These are phyloP conservation scores for Colletotrichum tanaceti DNA, from an alignment of 2,329 filamentous ascomycete genomes.

Conservation along the genomic window DNA sequence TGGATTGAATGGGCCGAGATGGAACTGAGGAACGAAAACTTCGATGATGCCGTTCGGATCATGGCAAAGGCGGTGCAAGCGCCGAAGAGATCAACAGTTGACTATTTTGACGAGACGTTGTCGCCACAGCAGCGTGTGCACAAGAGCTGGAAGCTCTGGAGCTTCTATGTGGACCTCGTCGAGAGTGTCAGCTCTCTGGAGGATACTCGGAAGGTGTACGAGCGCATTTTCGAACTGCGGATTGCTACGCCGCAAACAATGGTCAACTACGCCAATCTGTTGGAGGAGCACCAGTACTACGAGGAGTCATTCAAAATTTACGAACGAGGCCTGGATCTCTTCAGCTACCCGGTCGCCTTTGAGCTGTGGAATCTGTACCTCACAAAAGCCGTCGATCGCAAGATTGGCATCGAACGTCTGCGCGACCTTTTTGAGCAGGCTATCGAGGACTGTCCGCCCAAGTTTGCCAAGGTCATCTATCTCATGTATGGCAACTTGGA, in stretches of 20 bases:
- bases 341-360: constrained; percentile 97
- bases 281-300: constrained; percentile 94
- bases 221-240: constrained; percentile 96
- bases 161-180: constrained; percentile 97
- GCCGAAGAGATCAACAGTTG: constrained; percentile 97
- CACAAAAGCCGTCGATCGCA: constrained; percentile 95
- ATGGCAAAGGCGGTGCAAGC: constrained; percentile 98
- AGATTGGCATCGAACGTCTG: constrained; percentile 93
- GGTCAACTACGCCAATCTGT: constrained; percentile 95
- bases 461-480: constrained; percentile 95
- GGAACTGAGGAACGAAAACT: constrained; percentile 95
- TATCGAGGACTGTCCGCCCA: constrained; percentile 91
- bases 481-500: constrained; percentile 98
- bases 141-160: constrained; percentile 99
- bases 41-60: constrained; percentile 91
- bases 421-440: constrained; percentile 98
- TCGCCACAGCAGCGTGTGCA: constrained; percentile 96
- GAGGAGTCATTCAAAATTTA: constrained; percentile 99
- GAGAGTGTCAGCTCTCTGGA: constrained; percentile 93
- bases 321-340: constrained; percentile 95
- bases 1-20: constrained; percentile 99
- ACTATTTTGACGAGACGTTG: constrained; percentile 96
- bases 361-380: constrained; percentile 99
- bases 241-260: constrained; percentile 98
- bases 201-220: constrained; percentile 94